Percentiles rank a stretch among this genome's conserved stretches.
Evolutionary conservation across 1,284 basidiomycete species (phyloP).

Genomic region (Cutaneotrichosporon spelunceum): DNA sequence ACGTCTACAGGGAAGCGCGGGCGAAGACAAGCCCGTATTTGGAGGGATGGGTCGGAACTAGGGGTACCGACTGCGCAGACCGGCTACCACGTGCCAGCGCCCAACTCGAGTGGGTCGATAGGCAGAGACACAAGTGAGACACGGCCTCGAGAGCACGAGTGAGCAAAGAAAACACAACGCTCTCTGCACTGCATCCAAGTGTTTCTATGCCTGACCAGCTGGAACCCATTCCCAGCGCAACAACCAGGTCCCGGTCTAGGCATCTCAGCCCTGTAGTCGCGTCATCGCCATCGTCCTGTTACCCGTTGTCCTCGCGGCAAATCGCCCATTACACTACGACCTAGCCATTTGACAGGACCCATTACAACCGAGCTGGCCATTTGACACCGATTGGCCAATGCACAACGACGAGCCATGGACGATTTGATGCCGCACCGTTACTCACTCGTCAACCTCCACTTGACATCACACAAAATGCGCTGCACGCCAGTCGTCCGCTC

Average conservation of each 20-base stretch:
- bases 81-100: neutral
- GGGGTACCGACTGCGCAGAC: neutral
- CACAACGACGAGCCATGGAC: too few species aligned
- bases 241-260: too few species aligned
- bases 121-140: neutral
- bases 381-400: too few species aligned
- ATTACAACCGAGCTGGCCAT: too few species aligned
- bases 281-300: neutral
- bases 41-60: too few species aligned
- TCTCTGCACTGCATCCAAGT: too few species aligned
- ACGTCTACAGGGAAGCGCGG: neutral
- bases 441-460: neutral
- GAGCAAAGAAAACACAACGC: neutral
- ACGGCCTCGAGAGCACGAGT: too few species aligned
- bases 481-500: neutral
- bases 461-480: neutral
- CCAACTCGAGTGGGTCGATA: neutral
- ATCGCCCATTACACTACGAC: too few species aligned
- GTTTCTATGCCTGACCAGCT: too few species aligned
- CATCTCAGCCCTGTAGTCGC: too few species aligned
- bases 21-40: neutral
- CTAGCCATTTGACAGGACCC: too few species aligned
- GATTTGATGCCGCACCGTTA: neutral
- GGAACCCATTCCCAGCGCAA: too few species aligned
- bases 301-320: neutral